These are phyloP conservation scores for Fusarium globosum DNA, from an alignment of 2,329 filamentous ascomycete species.

Conservation along the genomic window DNA sequence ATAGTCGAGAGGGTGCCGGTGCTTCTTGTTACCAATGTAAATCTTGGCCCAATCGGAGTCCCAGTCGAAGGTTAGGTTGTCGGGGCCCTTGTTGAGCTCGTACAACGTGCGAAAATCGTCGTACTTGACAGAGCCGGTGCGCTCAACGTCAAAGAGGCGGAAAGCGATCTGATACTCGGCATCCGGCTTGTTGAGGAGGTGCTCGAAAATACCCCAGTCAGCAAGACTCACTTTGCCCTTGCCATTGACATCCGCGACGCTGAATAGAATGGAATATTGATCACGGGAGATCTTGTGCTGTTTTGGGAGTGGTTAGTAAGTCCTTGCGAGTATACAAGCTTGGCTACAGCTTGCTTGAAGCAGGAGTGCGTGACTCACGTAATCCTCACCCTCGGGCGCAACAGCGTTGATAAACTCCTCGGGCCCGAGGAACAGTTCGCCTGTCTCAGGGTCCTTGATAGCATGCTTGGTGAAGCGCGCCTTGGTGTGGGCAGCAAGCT, in stretches of 20 bases:
- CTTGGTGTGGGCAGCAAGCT: constrained; percentile 80
- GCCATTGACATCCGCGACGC: constrained; percentile 83
- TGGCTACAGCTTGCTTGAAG: not conserved
- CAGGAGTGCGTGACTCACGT: constrained; percentile 70
- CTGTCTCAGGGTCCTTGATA: constrained; percentile 76
- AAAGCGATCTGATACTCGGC: constrained; percentile 99
- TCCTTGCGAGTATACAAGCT: constrained; percentile 13
- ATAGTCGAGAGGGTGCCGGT: constrained; percentile 92
- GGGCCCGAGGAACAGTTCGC: constrained; percentile 82
- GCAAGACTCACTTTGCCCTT: constrained; percentile 79
- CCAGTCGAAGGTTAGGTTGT: constrained; percentile 95
- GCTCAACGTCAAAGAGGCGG: constrained; percentile 90
- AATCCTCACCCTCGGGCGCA: constrained; percentile 87
- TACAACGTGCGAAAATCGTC: constrained; percentile 88
- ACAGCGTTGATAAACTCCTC: constrained; percentile 93
- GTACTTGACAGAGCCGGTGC: constrained; percentile 87
- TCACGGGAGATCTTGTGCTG: constrained; percentile 98
- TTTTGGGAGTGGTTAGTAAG: constrained; percentile 29
- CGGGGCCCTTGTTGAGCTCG: constrained; percentile 85
- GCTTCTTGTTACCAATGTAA: constrained; percentile 89
- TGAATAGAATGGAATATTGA: constrained; percentile 94
- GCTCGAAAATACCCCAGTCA: constrained; percentile 95
- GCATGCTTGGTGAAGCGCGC: constrained; percentile 82
- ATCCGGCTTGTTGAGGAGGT: constrained; percentile 91
- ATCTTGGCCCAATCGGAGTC: constrained; percentile 95